Base-by-base conservation (phyloP, 306 rosid genomes). In the Sphenostylis stenocarpa region DNA sequence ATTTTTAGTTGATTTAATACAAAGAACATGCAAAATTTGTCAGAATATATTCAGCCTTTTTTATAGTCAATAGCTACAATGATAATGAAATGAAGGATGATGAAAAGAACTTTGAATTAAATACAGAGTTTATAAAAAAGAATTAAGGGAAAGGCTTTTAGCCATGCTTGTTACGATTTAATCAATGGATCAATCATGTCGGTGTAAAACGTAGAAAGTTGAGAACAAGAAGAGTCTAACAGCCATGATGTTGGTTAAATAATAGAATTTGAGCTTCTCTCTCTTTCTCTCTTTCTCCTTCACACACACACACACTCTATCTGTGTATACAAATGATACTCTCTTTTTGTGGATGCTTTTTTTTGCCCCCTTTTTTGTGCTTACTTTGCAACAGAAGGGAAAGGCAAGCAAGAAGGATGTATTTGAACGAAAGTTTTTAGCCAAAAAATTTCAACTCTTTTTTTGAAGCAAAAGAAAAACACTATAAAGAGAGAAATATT, bases 141-240 rank as follows among this genome's bases (percentile, higher is more conserved):
- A 56, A 38, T 60, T 73, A 49, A 26, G 39, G 77, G 39, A 52
- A 65, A 44, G 63, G 49, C 81, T 87, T 86, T 88, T 75, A 70
- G 84, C 77, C 84, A 77, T 84, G 85, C 85, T 67, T 75, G 64
- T 67, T 88, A 64, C 81, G 76, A 58, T 69, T 83, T 85, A 86
- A 91, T 90, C 88, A 84, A 82, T 84, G 86, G 38, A 70, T 88
- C 89, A 90, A 94, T 91, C 87, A 94, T 88, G 83, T 72, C 78
- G 84, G 73, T 78, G 94, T 86, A 57, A 85, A 57, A 84, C 83
- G 83, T 82, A 84, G 79, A 86, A 86, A 88, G 75, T 72, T 58
- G 73, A 51, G 63, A 80, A 39, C 72, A 20, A 72, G 57, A 74
- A 85, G 85, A 79, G 85, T 82, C 83, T 81, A 41, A 75, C 76